phyloP scores from a whole-genome alignment of 148 eudicot species.

The Salicornia ramosissima region DNA sequence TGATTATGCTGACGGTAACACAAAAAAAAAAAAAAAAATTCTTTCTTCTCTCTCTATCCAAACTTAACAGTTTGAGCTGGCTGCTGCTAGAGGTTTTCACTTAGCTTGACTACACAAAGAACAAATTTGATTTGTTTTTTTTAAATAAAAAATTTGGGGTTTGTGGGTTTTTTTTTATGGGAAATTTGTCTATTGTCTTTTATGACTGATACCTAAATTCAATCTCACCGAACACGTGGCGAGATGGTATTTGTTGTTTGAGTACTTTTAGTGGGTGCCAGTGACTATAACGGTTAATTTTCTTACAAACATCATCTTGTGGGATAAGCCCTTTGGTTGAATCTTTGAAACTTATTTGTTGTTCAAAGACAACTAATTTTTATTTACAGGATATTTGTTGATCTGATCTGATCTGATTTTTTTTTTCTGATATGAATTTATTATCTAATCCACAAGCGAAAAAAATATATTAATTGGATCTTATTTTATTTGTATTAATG shows the following conservation, averaged over 20 bases:
- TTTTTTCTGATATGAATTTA: too few relatives aligned
- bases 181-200: neutral
- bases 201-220: slow-evolving; percentile 9
- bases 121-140: too few relatives aligned
- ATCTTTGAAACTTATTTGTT: too few relatives aligned
- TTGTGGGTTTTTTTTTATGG: neutral
- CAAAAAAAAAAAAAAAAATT: neutral
- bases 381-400: too few relatives aligned
- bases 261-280: slow-evolving; percentile 11
- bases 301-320: neutral
- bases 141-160: too few relatives aligned
- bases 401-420: too few relatives aligned
- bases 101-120: neutral
- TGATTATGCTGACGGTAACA: slow-evolving; percentile 29
- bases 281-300: slow-evolving; percentile 12
- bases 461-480: too few relatives aligned
- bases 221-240: slow-evolving; percentile 34
- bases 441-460: too few relatives aligned
- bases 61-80: neutral
- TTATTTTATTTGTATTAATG: too few relatives aligned
- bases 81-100: slow-evolving; percentile 8
- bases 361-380: too few relatives aligned
- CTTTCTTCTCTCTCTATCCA: slow-evolving; percentile 8
- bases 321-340: too few relatives aligned
- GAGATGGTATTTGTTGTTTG: neutral